A percentile compares a stretch with the other conserved stretches of the same genome.
Evolutionary conservation across 352 stramenopile genomes (phyloP).

Genomic region (Phytopythium litorale): DNA sequence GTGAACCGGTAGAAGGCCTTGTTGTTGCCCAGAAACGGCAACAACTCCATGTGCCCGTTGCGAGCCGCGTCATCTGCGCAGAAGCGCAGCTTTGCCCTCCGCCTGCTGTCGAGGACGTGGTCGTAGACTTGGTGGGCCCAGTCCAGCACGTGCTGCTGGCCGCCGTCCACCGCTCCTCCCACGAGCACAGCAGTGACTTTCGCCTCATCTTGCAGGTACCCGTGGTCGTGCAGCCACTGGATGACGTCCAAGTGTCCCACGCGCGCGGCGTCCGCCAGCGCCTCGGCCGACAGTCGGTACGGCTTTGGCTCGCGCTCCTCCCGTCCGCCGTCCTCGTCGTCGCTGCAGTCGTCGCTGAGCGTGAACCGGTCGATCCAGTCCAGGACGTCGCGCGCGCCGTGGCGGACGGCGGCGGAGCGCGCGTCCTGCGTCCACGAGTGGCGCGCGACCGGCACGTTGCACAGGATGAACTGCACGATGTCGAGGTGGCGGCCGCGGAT

Average conservation of each 20-base stretch:
- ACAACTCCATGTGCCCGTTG: background rate
- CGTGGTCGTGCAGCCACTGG: slow-evolving; percentile 10
- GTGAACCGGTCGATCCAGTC: slow-evolving; percentile 28
- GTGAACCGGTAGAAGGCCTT: slow-evolving; percentile 1
- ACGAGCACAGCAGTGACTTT: background rate
- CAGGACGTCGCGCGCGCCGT: slow-evolving; percentile 22
- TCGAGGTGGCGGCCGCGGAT: slow-evolving; percentile 32
- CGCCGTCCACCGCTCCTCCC: slow-evolving; percentile 1
- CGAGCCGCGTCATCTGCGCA: slow-evolving; percentile 3
- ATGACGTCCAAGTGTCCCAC: slow-evolving; percentile 8
- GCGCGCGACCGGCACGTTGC: slow-evolving; percentile 25
- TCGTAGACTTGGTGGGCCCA: slow-evolving; percentile 1
- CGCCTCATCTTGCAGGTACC: slow-evolving; percentile 7
- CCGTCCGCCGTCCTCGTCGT: background rate
- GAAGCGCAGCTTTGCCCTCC: slow-evolving; percentile 1
- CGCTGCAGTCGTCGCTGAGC: background rate
- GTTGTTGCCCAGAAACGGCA: slow-evolving; percentile 10
- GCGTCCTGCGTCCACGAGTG: slow-evolving; percentile 34
- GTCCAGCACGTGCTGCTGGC: background rate
- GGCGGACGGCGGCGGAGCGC: slow-evolving; percentile 19
- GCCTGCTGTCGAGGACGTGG: background rate
- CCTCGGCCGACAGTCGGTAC: background rate
- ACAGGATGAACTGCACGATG: slow-evolving; percentile 38
- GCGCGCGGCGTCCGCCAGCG: slow-evolving; percentile 2
- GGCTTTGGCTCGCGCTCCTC: background rate